Percentiles rank a stretch among this genome's conserved stretches.
These are phyloP conservation scores for Trichoderma brevicompactum DNA, from an alignment of 2,329 filamentous ascomycete species.

Conservation along the genomic window DNA sequence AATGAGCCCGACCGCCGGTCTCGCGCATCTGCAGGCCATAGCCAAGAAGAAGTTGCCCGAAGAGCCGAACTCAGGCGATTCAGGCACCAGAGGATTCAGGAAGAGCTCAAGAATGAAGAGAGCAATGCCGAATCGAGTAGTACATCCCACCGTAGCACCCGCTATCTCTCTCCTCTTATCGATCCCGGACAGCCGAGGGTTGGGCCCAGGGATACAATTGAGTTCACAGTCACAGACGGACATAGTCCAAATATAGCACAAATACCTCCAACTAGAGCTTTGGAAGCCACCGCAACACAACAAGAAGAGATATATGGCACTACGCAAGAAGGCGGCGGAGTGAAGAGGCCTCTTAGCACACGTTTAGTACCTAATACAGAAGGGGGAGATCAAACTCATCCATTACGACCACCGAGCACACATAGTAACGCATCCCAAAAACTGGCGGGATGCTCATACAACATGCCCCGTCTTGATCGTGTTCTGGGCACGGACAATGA, in stretches of 20 bases:
- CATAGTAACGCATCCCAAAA: constrained; percentile 22
- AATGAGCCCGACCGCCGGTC: constrained; percentile 47
- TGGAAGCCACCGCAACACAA: background rate
- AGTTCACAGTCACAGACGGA: constrained; percentile 44
- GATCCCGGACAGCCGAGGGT: constrained; percentile 41
- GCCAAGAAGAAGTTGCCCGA: constrained; percentile 57
- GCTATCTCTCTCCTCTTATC: constrained; percentile 36
- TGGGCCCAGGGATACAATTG: constrained; percentile 55
- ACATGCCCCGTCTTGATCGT: constrained; percentile 29
- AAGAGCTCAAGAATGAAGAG: constrained; percentile 57
- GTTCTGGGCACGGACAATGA: constrained; percentile 35
- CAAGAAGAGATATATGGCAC: background rate
- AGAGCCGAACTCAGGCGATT: constrained; percentile 61
- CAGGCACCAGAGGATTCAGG: constrained; percentile 61
- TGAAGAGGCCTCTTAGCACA: background rate
- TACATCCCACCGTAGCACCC: constrained; percentile 36
- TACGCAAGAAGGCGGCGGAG: background rate
- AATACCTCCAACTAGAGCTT: background rate
- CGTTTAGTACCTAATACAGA: background rate
- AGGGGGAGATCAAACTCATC: background rate
- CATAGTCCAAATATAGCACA: background rate
- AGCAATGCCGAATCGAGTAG: constrained; percentile 42
- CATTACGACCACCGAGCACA: constrained; percentile 14
- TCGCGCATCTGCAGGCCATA: constrained; percentile 50
- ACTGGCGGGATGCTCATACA: constrained; percentile 28